Evolutionary conservation across 768 basidiomycete genomes (phyloP).

Genomic region (Macrolepiota dolichaula): DNA sequence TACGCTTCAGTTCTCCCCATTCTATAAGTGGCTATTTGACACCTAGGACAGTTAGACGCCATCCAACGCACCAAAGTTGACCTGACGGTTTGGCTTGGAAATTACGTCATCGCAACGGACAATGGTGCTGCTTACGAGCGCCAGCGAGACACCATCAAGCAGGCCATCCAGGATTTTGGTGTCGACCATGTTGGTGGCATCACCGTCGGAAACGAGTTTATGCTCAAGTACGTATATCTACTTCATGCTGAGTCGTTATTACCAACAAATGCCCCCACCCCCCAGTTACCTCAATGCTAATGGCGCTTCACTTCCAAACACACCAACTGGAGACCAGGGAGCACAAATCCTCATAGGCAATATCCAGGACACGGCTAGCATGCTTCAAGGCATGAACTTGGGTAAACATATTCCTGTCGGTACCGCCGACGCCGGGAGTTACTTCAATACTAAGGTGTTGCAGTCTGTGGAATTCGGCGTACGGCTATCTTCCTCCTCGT

Average conservation of each 20-base stretch:
- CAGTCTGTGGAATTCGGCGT: conserved; percentile 67
- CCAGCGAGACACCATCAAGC: conserved; percentile 65
- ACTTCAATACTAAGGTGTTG: conserved; percentile 73
- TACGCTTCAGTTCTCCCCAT: conserved; percentile 27
- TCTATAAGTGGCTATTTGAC: neutral
- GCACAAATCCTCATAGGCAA: conserved; percentile 60
- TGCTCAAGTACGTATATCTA: conserved; percentile 58
- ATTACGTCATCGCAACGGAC: conserved; percentile 62
- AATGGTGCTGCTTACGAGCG: conserved; percentile 65
- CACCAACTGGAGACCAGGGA: conserved; percentile 55
- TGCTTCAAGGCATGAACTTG: conserved; percentile 55
- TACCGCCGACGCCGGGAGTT: conserved; percentile 82
- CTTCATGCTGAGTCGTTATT: neutral
- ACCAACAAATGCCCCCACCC: neutral
- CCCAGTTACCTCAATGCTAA: conserved; percentile 55
- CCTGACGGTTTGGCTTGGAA: conserved; percentile 76
- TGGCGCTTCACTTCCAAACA: conserved; percentile 51
- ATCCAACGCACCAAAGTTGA: conserved; percentile 88
- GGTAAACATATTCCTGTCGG: conserved; percentile 65
- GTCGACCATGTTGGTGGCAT: conserved; percentile 72
- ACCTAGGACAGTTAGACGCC: conserved; percentile 62
- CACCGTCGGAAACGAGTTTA: conserved; percentile 91
- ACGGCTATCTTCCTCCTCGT: conserved; percentile 20
- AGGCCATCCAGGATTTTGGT: conserved; percentile 76
- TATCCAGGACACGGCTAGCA: conserved; percentile 62